Evolutionary conservation across 148 eudicot species (phyloP).

Genomic region (Mesembryanthemum crystallinum): DNA sequence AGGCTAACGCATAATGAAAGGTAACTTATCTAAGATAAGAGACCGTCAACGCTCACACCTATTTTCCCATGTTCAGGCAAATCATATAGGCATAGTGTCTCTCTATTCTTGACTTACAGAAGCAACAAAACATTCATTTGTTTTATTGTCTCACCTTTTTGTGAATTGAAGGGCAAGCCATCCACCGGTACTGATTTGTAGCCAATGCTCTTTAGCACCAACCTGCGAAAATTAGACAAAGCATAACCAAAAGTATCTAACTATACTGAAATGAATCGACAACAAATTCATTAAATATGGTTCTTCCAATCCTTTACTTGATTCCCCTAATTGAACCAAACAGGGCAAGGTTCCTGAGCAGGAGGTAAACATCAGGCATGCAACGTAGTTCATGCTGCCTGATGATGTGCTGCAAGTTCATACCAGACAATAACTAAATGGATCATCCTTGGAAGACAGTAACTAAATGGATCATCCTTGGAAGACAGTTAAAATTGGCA

Average conservation of each 20-base stretch:
- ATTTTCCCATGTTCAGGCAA: neutral
- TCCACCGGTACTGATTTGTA: constrained; percentile 90
- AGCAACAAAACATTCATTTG: neutral
- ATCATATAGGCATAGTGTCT: neutral
- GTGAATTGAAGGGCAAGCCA: constrained; percentile 74
- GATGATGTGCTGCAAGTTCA: neutral
- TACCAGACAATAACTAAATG: neutral
- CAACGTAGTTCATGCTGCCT: neutral
- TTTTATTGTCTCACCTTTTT: constrained; percentile 52
- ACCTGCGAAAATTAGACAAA: constrained; percentile 38
- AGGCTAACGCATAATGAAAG: neutral
- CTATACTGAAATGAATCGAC: neutral
- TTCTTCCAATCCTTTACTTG: neutral
- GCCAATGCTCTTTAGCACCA: constrained; percentile 91
- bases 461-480: neutral
- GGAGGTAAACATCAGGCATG: constrained; percentile 7
- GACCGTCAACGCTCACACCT: neutral
- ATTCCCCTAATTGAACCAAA: neutral
- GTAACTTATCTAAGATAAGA: neutral
- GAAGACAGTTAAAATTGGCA: neutral
- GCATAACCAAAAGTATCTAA: constrained; percentile 4
- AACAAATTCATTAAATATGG: neutral
- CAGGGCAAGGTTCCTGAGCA: neutral
- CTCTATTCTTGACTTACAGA: neutral
- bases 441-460: neutral